Conservation (phyloP, 1,139 yeast species). For the Yamadazyma buinensis region DNA sequence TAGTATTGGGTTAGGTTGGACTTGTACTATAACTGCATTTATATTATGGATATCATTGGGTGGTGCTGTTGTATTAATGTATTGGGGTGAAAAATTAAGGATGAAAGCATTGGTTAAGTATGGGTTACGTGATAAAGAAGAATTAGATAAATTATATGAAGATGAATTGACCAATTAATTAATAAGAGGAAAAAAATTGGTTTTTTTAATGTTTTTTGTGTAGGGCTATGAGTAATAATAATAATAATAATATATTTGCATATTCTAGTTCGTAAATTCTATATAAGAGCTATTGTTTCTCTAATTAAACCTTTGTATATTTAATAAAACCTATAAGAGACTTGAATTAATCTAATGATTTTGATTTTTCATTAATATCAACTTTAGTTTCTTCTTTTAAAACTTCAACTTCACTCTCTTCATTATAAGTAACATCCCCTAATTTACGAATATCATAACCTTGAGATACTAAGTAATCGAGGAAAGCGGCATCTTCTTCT, state of each 20-base stretch:
- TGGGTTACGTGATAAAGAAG: constrained; percentile 9
- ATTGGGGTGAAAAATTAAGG: constrained; percentile 22
- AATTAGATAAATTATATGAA: neutral
- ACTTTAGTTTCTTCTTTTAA: constrained; percentile 6
- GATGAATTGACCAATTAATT: too few species aligned
- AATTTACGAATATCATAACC: constrained; percentile 56
- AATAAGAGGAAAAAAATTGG: too few species aligned
- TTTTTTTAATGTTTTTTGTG: too few species aligned
- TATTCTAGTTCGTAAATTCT: neutral
- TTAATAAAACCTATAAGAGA: too few species aligned
- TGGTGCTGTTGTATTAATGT: constrained; percentile 17
- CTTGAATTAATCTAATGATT: neutral
- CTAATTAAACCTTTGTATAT: too few species aligned
- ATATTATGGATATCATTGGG: constrained; percentile 22
- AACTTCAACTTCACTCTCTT: constrained; percentile 6
- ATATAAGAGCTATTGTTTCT: too few species aligned
- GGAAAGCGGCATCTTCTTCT: constrained; percentile 70
- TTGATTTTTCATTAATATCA: constrained; percentile 1
- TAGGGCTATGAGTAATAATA: too few species aligned
- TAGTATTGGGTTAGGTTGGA: constrained; percentile 51
- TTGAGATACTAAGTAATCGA: constrained; percentile 54
- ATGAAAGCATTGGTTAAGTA: constrained; percentile 15
- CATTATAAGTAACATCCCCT: constrained; percentile 31
- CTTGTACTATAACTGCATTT: constrained; percentile 40
- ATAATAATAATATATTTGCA: too few species aligned